Base-by-base conservation (phyloP, 164 flowering plant genomes). In the Magnolia kwangsiensis region DNA sequence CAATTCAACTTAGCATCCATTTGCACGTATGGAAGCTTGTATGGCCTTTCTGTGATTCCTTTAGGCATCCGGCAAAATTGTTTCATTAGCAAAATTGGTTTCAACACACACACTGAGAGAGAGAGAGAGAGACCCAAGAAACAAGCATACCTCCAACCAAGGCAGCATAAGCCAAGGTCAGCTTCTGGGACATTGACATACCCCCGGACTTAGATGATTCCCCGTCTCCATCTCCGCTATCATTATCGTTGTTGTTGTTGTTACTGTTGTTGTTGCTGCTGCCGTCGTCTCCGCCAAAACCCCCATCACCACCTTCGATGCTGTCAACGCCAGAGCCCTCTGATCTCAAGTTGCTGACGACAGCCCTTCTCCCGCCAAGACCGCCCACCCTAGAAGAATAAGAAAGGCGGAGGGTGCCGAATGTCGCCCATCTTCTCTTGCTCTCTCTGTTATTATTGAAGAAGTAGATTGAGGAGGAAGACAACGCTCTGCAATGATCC, bases 181-280 rank as follows among this genome's bases (percentile, higher is more conserved):
- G 75, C 23, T 94, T 92, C 87, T 94, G 98, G n/a, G 98, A 94
- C 96, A 92, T 90, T 0, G 90, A 90, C 87, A 93, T 75, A 16
- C 76, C 91, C 58, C 31, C 45, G 75, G 45, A 78, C 81, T 85
- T 88, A 83, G 81, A 84, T 76, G 71, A 77, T 9, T 74, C 66
- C 19, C 74, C 71, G 18, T 78, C 81, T 0, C 81, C 82, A 18
- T 81, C 85, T n/a, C 71, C 75, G 16, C 59, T 55, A 10, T 77
- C 76, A 18, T 69, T 85, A 2, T 74, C 90, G 7, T 75, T 74
- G 27, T 72, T 69, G 4, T 55, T 61, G n/a, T 71, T 72, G 1
- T 67, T 78, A 7, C 81, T 86, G 6, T 84, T 81, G 31, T 81
- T 79, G 1, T 79, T 82, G 2, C 80, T 80, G 0, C 82, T 84